Percentiles rank a stretch among this genome's conserved stretches.
phyloP scores from a whole-genome alignment of 768 basidiomycete species.

The Mycena metata region DNA sequence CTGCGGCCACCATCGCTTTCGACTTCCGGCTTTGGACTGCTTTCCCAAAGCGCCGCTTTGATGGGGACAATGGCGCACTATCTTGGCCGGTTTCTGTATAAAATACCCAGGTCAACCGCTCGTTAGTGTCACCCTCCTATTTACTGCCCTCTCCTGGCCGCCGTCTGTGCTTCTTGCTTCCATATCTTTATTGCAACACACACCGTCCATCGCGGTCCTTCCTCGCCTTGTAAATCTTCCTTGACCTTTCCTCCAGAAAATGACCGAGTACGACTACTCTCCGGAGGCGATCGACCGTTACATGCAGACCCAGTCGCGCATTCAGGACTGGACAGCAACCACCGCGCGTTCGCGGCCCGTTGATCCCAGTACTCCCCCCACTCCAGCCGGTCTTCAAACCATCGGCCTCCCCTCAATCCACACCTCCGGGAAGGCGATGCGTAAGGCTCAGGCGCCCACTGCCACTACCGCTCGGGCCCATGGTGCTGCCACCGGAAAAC shows the following conservation, averaged over 20 bases:
- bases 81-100: neutral
- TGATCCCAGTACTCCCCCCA: constrained; percentile 51
- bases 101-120: neutral
- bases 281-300: constrained; percentile 65
- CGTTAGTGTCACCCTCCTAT: neutral
- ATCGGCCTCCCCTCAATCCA: constrained; percentile 1
- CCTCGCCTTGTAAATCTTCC: neutral
- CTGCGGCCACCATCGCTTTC: constrained; percentile 8
- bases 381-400: constrained; percentile 42
- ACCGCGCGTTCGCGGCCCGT: constrained; percentile 44
- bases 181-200: neutral
- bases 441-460: neutral
- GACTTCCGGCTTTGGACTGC: neutral
- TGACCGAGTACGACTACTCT: constrained; percentile 76
- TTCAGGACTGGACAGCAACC: constrained; percentile 60
- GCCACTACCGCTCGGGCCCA: neutral
- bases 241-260: constrained; percentile 37
- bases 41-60: constrained; percentile 14
- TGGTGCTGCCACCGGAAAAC: neutral
- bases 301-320: constrained; percentile 60
- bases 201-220: neutral
- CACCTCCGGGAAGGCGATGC: neutral
- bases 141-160: neutral
- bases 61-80: constrained; percentile 1
- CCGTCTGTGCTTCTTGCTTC: neutral